Conservation (phyloP, 345 rosid species). For the Salix udensis region DNA sequence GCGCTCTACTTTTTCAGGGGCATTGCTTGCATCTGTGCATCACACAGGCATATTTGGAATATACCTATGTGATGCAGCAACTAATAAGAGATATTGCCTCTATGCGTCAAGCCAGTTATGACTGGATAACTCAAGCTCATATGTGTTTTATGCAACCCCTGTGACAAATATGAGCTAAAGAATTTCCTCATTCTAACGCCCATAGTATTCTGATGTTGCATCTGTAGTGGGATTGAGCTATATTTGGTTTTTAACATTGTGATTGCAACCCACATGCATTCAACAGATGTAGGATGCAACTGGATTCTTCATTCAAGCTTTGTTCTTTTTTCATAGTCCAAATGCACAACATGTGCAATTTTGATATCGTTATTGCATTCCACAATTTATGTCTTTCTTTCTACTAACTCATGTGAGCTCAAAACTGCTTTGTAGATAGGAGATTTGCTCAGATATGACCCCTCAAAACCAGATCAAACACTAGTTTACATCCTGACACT, state of each 20-base stretch:
- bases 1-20: constrained; percentile 25
- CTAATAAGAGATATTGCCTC: not conserved
- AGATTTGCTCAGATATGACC: constrained; percentile 69
- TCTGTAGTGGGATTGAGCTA: not conserved
- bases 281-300: not conserved
- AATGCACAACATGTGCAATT: not conserved
- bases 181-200: not conserved
- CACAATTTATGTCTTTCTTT: not conserved
- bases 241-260: not conserved
- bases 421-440: constrained; percentile 57
- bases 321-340: not conserved
- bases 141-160: not conserved
- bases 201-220: not conserved
- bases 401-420: not conserved
- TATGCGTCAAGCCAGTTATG: not conserved
- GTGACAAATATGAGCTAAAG: not conserved
- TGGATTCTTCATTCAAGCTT: not conserved
- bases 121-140: not conserved
- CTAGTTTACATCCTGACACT: constrained; percentile 81
- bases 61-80: not conserved
- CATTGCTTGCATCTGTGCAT: constrained; percentile 6
- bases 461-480: constrained; percentile 66
- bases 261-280: not conserved
- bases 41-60: not conserved
- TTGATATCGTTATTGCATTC: too few relatives aligned